phyloP scores from a whole-genome alignment of 2,329 filamentous ascomycete genomes.

The Phialophora verrucosa region DNA sequence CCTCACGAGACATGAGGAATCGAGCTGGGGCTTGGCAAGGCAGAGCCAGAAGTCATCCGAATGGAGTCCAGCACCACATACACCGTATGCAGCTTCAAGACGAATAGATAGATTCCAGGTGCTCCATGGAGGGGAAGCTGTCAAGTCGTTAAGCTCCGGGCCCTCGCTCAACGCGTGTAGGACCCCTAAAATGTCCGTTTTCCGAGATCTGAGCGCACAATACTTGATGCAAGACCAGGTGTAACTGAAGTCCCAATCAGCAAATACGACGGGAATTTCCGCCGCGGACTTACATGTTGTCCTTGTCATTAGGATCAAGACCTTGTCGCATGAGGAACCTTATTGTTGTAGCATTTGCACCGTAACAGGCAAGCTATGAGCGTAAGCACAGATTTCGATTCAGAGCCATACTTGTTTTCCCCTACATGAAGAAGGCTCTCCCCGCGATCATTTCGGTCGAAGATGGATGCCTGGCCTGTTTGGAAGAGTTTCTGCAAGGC shows the following conservation, averaged over 20 bases:
- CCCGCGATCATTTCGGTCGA: background rate
- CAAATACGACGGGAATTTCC: background rate
- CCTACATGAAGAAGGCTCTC: conserved; percentile 12
- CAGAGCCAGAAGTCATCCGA: background rate
- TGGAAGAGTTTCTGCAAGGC: conserved; percentile 11
- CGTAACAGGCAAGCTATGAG: background rate
- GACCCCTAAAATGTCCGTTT: background rate
- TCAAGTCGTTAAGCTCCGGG: background rate
- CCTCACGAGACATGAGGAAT: conserved; percentile 10
- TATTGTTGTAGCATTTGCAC: background rate
- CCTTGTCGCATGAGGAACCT: conserved; percentile 17
- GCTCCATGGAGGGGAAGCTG: conserved; percentile 14
- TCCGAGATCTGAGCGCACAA: background rate
- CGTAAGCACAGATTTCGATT: background rate
- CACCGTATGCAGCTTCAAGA: conserved; percentile 3
- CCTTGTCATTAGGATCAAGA: conserved; percentile 14
- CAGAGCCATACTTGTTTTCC: background rate
- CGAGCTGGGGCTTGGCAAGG: conserved; percentile 4
- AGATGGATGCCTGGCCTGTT: conserved; percentile 13
- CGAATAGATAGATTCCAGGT: background rate
- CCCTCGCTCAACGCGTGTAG: background rate
- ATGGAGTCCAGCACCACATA: background rate
- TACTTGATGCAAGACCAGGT: background rate
- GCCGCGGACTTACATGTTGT: background rate
- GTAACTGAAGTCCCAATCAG: background rate